A percentile compares a stretch with the other conserved stretches of the same genome.
Evolutionary conservation across 768 basidiomycete genomes (phyloP).

Genomic region (Termitomyces titanicus): DNA sequence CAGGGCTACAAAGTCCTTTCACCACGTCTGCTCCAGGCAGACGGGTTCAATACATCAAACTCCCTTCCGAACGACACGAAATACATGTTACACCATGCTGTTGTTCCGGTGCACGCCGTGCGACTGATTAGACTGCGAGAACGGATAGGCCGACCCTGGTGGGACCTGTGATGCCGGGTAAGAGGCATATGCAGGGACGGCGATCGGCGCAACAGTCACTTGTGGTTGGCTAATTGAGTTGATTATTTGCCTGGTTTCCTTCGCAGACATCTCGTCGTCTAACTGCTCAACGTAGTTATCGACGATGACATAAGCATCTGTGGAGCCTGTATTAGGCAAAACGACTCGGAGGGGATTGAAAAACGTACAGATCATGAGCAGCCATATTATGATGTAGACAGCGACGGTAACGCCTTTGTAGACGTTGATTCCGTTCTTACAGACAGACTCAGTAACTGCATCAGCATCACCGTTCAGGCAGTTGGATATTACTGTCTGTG

Average conservation of each 20-base stretch:
- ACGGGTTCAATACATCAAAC: conserved; percentile 11
- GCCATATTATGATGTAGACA: conserved; percentile 47
- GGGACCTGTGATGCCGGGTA: conserved; percentile 7
- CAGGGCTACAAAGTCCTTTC: conserved; percentile 14
- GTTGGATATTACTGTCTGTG: conserved; percentile 29
- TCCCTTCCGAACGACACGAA: neutral
- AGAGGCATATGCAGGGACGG: conserved; percentile 18
- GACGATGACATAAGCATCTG: conserved; percentile 52
- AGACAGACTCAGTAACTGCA: conserved; percentile 30
- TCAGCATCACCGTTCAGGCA: conserved; percentile 34
- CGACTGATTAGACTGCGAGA: conserved; percentile 13
- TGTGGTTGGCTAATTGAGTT: conserved; percentile 18
- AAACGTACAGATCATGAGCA: conserved; percentile 51
- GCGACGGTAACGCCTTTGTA: conserved; percentile 40
- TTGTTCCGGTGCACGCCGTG: conserved; percentile 14
- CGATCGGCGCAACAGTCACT: conserved; percentile 18
- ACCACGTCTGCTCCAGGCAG: conserved; percentile 16
- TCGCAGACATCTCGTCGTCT: conserved; percentile 40
- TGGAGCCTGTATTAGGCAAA: neutral
- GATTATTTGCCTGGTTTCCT: conserved; percentile 21
- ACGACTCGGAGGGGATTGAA: neutral
- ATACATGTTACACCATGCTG: conserved; percentile 13
- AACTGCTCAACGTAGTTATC: conserved; percentile 51
- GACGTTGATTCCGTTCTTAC: conserved; percentile 37
- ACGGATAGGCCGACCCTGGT: conserved; percentile 11